Percentiles rank a stretch among this genome's conserved stretches.
Evolutionary conservation across 768 basidiomycete genomes (phyloP).

Genomic region (Lenzites betulinus): DNA sequence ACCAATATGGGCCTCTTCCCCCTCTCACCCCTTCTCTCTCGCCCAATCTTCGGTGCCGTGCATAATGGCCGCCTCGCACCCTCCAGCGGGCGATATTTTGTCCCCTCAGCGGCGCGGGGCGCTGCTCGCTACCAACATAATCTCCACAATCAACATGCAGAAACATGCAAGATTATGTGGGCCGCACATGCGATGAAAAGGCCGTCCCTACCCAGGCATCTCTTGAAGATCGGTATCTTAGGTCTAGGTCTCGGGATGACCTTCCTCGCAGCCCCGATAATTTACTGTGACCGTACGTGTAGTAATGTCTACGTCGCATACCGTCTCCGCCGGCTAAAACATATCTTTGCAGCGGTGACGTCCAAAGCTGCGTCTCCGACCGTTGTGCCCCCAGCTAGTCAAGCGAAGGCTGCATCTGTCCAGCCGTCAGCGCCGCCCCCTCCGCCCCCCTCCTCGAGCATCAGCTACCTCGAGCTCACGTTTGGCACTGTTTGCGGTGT

Average conservation of each 20-base stretch:
- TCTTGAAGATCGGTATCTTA: slow-evolving; percentile 33
- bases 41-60: background rate
- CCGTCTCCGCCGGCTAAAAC: no score
- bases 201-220: background rate
- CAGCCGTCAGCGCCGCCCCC: slow-evolving; percentile 33
- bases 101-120: slow-evolving; percentile 29
- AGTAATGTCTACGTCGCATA: no score
- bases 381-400: background rate
- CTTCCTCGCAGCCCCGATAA: slow-evolving; percentile 35
- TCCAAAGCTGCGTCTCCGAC: slow-evolving; percentile 2
- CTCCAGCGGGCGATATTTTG: background rate
- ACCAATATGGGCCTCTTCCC: slow-evolving; percentile 4
- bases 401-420: slow-evolving; percentile 9
- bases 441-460: slow-evolving; percentile 66
- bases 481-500: slow-evolving; percentile 90
- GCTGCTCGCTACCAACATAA: background rate
- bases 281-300: slow-evolving; percentile 58
- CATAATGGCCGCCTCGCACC: background rate
- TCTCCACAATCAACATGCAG: background rate
- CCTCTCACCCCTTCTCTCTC: slow-evolving; percentile 11
- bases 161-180: background rate
- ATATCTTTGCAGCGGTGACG: background rate
- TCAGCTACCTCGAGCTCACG: slow-evolving; percentile 79
- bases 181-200: background rate
- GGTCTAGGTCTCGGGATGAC: slow-evolving; percentile 50